These are phyloP conservation scores for Lagerstroemia speciosa DNA, from an alignment of 345 rosid genomes.

Conservation along the genomic window DNA sequence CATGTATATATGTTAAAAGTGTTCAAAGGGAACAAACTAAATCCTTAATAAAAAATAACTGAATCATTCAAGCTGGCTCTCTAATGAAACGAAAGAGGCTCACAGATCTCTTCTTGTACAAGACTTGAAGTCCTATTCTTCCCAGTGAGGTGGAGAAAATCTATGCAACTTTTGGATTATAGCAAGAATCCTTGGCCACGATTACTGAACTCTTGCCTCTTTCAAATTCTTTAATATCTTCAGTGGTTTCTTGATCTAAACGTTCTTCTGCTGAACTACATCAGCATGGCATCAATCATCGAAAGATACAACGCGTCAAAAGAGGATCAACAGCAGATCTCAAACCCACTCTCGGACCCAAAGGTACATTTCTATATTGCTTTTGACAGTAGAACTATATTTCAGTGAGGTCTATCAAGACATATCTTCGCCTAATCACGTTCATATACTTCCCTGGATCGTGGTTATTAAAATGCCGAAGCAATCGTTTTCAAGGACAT, in stretches of 20 bases:
- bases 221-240: background rate
- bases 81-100: no score
- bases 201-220: background rate
- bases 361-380: conserved; percentile 4
- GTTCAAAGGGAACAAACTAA: no score
- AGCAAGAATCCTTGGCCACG: no score
- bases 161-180: background rate
- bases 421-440: background rate
- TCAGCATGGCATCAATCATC: conserved; percentile 9
- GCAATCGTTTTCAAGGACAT: background rate
- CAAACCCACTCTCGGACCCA: conserved; percentile 6
- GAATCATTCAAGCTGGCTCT: no score
- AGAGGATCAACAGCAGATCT: conserved; percentile 11
- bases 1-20: no score
- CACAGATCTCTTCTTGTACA: no score
- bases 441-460: background rate
- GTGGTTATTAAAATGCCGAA: background rate
- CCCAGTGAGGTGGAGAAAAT: background rate
- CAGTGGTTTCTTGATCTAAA: background rate
- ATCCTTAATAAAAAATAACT: no score
- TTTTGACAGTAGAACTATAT: background rate
- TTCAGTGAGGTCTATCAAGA: background rate
- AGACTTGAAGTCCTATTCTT: no score
- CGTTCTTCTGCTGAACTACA: background rate
- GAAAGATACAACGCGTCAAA: conserved; percentile 6